Base-by-base conservation (phyloP, 208 protist genomes). In the Leishmania lainsoni region DNA sequence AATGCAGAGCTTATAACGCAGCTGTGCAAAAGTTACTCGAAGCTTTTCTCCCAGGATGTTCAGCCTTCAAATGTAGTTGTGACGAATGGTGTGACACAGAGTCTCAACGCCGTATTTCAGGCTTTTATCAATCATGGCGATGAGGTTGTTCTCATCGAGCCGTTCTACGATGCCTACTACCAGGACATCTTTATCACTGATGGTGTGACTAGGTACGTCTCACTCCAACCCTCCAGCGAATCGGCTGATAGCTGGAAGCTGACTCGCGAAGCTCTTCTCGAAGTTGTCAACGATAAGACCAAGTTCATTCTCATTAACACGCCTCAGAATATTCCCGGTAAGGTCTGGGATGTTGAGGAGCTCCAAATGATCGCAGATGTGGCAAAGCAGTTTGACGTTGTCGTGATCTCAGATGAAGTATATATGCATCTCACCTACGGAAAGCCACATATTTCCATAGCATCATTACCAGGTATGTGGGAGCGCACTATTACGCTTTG, bases 141-240 rank as follows among this genome's bases (percentile, higher is more conserved):
- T 75, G 97, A 99, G 74, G 91, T 99, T 0, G 89, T 99, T 45
- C 80, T 98, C 16, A 90, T 99, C 26, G 96, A 99, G 86, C 97
- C 98, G 10, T 98, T 93, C 81, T 99, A 96, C 89, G 98, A 98
- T 81, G 89, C 88, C 0, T 98, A 98, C 81, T 81, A 86, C 68
- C 84, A 83, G 81, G 93, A 92, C 58, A 88, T 95, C 45, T 59
- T 89, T 48, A 75, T 98, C 58, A 88, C 84, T 35, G 95, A 92
- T 49, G 97, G 93, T 56, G 81, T 91, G 12, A 83, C 92, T 5
- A 87, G 88, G 49, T 97, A 92, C 83, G 90, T 98, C 20, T 87
- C 93, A 26, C 86, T 99, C 2, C 87, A 84, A 66, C 90, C 89
- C 3, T 85, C 83, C 65, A 85, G 79, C 5, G 56, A 80, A 5